Conservation (phyloP, 179 eudicot species). For the Silene coronaria region DNA sequence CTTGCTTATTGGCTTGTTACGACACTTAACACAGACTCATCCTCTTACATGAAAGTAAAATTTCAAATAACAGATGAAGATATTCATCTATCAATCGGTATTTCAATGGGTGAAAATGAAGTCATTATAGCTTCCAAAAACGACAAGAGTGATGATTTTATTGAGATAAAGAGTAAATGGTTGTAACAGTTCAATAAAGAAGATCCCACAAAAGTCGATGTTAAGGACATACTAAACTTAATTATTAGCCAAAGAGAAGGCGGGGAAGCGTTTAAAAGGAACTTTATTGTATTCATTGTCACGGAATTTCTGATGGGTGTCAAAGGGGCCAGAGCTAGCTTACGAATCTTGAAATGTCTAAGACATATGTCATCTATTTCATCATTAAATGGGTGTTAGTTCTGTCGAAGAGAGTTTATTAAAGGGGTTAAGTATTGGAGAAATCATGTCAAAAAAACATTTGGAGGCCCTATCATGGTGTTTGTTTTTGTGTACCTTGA, state of each 20-base stretch:
- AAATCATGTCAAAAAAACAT: too few species aligned
- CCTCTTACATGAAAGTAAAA: neutral
- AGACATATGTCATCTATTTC: too few species aligned
- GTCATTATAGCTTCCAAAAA: neutral
- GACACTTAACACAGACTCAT: neutral
- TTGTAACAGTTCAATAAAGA: neutral
- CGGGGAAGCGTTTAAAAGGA: neutral
- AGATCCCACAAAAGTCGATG: neutral
- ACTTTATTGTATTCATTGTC: neutral
- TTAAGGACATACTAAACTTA: neutral
- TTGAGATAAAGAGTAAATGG: neutral
- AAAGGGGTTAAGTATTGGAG: too few species aligned
- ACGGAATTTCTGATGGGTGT: neutral
- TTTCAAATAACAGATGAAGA: neutral
- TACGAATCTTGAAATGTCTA: neutral
- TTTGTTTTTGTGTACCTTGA: too few species aligned
- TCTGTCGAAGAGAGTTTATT: too few species aligned
- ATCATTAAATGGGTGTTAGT: too few species aligned
- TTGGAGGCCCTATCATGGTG: too few species aligned
- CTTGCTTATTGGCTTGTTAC: neutral
- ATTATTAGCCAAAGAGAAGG: neutral
- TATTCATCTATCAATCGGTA: neutral
- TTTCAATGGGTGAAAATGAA: neutral
- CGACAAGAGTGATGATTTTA: neutral
- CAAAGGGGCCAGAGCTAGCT: neutral